Evolutionary conservation across 805 yeast species (phyloP).

Genomic region (Tetrapisispora namnaoensis): DNA sequence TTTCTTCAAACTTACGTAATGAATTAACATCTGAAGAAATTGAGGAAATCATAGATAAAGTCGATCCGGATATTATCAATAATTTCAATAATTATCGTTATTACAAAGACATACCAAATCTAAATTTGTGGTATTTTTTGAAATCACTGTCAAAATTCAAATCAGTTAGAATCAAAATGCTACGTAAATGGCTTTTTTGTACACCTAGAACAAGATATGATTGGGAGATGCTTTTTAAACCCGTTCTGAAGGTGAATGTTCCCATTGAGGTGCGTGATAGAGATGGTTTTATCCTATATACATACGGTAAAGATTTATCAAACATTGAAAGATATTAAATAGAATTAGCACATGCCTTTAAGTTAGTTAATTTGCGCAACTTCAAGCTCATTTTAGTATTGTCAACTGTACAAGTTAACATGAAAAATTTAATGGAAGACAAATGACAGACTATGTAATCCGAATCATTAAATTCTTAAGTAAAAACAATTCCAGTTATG

Average conservation of each 20-base stretch:
- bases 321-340: background rate
- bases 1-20: background rate
- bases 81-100: conserved; percentile 19
- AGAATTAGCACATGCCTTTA: background rate
- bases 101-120: conserved; percentile 30
- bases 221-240: conserved; percentile 30
- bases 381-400: too few relatives aligned
- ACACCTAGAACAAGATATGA: conserved; percentile 32
- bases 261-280: conserved; percentile 31
- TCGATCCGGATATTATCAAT: conserved; percentile 15
- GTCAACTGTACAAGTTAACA: too few relatives aligned
- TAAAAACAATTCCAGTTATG: background rate
- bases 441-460: background rate
- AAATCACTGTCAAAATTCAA: conserved; percentile 24
- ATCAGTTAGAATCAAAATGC: conserved; percentile 30
- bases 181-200: conserved; percentile 31
- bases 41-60: conserved; percentile 5
- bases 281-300: conserved; percentile 36
- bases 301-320: conserved; percentile 17
- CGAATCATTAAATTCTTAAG: background rate
- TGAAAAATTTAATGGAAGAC: too few relatives aligned
- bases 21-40: conserved; percentile 2
- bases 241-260: conserved; percentile 28
- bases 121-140: conserved; percentile 30
- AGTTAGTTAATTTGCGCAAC: too few relatives aligned